phyloP scores from a whole-genome alignment of 148 eudicot species.

The Vaccinium macrocarpon region DNA sequence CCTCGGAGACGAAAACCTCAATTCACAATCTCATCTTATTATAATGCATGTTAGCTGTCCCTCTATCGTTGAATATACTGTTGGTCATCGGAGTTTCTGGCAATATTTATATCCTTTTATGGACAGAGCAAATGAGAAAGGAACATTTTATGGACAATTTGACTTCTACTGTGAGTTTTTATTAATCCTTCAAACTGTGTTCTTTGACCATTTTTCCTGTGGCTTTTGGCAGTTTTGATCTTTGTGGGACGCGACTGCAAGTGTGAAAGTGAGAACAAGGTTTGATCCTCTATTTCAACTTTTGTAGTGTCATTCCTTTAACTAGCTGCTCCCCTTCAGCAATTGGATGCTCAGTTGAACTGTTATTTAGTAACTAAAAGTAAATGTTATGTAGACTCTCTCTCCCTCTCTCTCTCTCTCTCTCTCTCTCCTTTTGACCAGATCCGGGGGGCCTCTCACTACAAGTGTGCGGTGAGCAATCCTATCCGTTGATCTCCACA shows the following conservation, averaged over 20 bases:
- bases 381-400: neutral
- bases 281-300: neutral
- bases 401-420: neutral
- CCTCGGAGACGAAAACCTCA: neutral
- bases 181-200: neutral
- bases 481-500: too few species aligned
- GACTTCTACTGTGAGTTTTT: neutral
- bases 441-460: too few species aligned
- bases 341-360: neutral
- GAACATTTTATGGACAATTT: neutral
- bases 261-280: neutral
- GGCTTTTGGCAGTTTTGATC: neutral
- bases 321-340: neutral
- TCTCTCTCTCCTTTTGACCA: neutral
- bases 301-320: neutral
- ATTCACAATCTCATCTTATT: neutral
- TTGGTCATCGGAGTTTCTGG: neutral
- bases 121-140: neutral
- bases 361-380: neutral
- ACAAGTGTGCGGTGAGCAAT: too few species aligned
- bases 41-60: neutral
- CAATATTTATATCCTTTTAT: neutral
- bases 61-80: neutral
- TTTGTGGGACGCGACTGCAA: neutral
- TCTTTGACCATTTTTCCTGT: too few species aligned